Evolutionary conservation across 208 protist species (phyloP).

Genomic region (Trypanosoma melophagium): DNA sequence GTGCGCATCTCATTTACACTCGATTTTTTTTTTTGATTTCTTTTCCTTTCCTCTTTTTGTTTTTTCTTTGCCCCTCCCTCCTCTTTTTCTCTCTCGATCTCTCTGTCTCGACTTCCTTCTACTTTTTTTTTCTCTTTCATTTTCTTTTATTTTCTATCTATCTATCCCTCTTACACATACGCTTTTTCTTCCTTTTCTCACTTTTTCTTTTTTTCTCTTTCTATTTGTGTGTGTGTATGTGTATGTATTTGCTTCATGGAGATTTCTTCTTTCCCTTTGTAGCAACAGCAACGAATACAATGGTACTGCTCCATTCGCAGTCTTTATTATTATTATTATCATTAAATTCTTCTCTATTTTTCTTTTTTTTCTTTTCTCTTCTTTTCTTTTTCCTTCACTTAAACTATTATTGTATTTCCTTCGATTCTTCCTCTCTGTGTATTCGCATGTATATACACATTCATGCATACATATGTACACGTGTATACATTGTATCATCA

Average conservation of each 20-base stretch:
- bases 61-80: background rate
- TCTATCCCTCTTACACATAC: background rate
- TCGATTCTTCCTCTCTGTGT: background rate
- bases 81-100: background rate
- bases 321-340: no score
- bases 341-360: background rate
- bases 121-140: background rate
- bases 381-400: conserved; percentile 11
- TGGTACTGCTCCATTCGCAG: no score
- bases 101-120: background rate
- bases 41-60: background rate
- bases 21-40: no score
- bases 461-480: conserved; percentile 7
- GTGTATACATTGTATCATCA: background rate
- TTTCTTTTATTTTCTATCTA: conserved; percentile 6
- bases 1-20: no score
- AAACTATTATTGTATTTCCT: background rate
- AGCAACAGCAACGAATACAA: background rate
- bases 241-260: no score
- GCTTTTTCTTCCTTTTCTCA: background rate
- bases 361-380: conserved; percentile 1
- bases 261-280: no score
- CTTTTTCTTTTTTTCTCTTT: conserved; percentile 18
- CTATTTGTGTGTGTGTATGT: background rate
- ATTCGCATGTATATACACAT: background rate